Base-by-base conservation (phyloP, 768 basidiomycete genomes). In the Porpolomopsis calyptriformis region DNA sequence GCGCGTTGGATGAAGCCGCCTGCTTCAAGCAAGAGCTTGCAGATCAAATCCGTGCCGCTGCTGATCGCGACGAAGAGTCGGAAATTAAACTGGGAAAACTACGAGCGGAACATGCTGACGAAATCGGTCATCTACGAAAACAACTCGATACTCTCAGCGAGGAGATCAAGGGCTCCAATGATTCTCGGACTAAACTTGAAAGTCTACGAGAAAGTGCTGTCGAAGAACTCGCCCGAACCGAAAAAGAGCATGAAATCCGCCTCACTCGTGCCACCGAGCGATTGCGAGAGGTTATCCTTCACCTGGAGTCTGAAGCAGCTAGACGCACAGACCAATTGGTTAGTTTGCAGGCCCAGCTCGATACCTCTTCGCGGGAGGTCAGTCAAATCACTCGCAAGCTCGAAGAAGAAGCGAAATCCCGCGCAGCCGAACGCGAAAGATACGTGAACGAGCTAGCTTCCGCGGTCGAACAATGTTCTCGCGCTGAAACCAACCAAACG, bases 361-460 rank as follows among this genome's bases (percentile, higher is more conserved):
- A 70, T 20, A 55, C 58, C 23, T 60, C 63, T 20, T 59, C 63
- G 25, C 61, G 66, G 39, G 69, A 68, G 45, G 66, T 64, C 18
- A 59, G 63, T 38, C 61, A 60, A 22, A 58, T 77, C 29, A 59
- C 60, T 40, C 49, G 51, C 35, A 61, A 68, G 27, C 58, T 80
- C 4, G 64, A 66, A 52, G 57, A 66, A 5, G 63, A 72, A 47
- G 55, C 57, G 4, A 61, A 65, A 26, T 57, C 53, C 22, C 67
- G 65, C 19, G 52, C 49, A 40, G 50, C 53, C 26, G 64, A 67
- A 22, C 60, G 63, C 49, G 60, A 64, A 42, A 42, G 49, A 31
- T 61, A 66, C 54, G 57, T 53, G 44, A 49, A 53, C 33, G 63
- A 60, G 3, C 53, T 76, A 47, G 57, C 55, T 37, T 50, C 60